Percentiles rank a stretch among this genome's conserved stretches.
phyloP scores from a whole-genome alignment of 2,329 filamentous ascomycete genomes.

The Plenodomus lindquistii region DNA sequence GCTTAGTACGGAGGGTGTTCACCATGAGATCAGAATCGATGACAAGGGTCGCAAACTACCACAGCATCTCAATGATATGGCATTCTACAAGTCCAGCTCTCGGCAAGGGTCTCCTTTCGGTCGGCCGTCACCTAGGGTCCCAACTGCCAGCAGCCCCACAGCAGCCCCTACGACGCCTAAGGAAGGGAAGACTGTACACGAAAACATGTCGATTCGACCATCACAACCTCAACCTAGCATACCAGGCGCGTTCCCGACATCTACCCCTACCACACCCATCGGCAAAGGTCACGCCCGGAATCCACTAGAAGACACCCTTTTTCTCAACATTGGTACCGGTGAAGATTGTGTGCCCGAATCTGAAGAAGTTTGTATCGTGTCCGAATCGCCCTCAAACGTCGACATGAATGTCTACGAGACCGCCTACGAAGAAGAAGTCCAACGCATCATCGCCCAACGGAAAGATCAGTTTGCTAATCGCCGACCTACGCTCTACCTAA shows the following conservation, averaged over 20 bases:
- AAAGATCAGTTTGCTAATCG: constrained; percentile 44
- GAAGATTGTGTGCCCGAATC: constrained; percentile 46
- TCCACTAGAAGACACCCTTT: constrained; percentile 66
- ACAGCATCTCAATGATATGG: constrained; percentile 23
- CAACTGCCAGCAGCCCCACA: constrained; percentile 21
- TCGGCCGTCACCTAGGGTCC: constrained; percentile 8
- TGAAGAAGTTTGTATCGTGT: constrained; percentile 59
- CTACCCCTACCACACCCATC: constrained; percentile 34
- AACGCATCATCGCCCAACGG: constrained; percentile 63
- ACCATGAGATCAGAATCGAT: constrained; percentile 50
- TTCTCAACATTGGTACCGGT: constrained; percentile 77
- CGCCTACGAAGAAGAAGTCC: constrained; percentile 82
- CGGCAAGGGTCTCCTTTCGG: constrained; percentile 10
- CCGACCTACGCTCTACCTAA: constrained; percentile 61
- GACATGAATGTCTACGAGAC: constrained; percentile 88
- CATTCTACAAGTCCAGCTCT: constrained; percentile 19
- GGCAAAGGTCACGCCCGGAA: constrained; percentile 65
- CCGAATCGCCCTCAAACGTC: constrained; percentile 81
- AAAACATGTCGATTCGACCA: constrained; percentile 39
- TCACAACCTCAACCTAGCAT: constrained; percentile 24
- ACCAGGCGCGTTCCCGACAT: constrained; percentile 18
- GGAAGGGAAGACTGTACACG: constrained; percentile 35
- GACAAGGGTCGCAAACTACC: constrained; percentile 30
- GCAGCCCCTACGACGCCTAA: constrained; percentile 15
- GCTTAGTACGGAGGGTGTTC: constrained; percentile 59